Evolutionary conservation across 352 stramenopile species (phyloP), one percentile per base, ranked within the genome.

Genomic region (Phytophthora sp.): DNA sequence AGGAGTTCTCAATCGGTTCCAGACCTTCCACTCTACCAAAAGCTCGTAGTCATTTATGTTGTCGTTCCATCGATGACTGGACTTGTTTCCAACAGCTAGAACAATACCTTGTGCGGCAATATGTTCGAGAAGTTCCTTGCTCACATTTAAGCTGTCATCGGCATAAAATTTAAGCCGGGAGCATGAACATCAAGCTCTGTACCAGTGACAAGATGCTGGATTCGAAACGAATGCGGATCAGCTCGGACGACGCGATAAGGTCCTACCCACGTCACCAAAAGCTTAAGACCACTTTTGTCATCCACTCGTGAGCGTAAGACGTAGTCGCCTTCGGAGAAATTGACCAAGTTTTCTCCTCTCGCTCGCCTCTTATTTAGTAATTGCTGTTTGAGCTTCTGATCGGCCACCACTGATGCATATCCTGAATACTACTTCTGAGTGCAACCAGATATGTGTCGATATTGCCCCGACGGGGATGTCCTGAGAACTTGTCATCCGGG

Each of bases 91-190:
- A 1, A 59, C 27, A 5, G 51, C 37, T 7, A 59, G 27, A 2
- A 59, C 13, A 18, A 50, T 50, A 13, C 51, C 51, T 50, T 59
- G 51, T 7, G 51, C 6, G 20, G 38, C 38, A 13, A 59, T 24
- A 37, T 59, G 26, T n/a, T 50, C 51, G 4, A 49, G 26, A 8
- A 59, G 35, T n/a, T 59, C 51, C 18, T 59, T 38, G 30, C 13
- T 42, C 4, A 59, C 51, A 28, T 50, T 18, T 11, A 59, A 42
- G n/a, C 38, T 50, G 13, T 17, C 7, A 18, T 59, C 51, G 17
- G 37, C 27, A 26, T 59, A 59, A 11, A 59, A 50, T 26, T 59
- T 59, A 28, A 59, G n/a, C 15, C 54, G 6, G 4, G 54, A 62
- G 54, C 9, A 24, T 62, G 54, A 1, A 49, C 42, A 17, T 62